Base-by-base conservation (phyloP, 2,329 filamentous ascomycete genomes). In the Aspergillus sp. region DNA sequence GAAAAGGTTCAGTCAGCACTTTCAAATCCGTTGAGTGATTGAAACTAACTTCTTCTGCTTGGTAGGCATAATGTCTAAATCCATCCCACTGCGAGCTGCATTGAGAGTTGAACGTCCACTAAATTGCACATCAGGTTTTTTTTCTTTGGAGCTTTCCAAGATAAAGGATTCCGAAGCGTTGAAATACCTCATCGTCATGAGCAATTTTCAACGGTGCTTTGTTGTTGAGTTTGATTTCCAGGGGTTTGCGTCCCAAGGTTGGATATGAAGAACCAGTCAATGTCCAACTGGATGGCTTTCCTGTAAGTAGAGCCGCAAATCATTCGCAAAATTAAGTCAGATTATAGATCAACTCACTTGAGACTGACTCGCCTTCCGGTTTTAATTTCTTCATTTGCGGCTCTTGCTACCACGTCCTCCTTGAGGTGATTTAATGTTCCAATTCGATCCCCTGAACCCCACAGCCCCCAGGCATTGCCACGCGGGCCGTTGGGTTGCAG, bases 391-490 rank as follows among this genome's bases (percentile, higher is more conserved):
- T 79, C 76, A 14, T 67, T 67, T 0, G 75, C 72, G 0, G 76
- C 76, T 13, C 67, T 60, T 7, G 70, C 68, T 16, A 78, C 67
- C 6, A 70, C 69, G 17, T 67, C 59, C 1, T 75, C 72, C 0
- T 79, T 82, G 43, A 83, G 70, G 3, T 80, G 70, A 58, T 83
- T 82, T 3, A 83, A 65, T 43, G 76, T 79, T 26, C 81, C 81
- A 5, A 81, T 70, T 58, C 82, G 67, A 51, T 83, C 81, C 4
- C 72, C 54, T 5, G 67, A 60, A 11, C 80, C 80, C 54, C 79
- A 82, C 6, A 79, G 73, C 2, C 79, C 79, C 81, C 81, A 83
- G 4, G 80, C 79, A 49, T 82, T 82, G 13, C 77, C 76, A 2
- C 67, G 71, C 4, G 79, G 78, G 1, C 79, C 79, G 16, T 24